Evolutionary conservation across 192 early-diverging fungal species (phyloP).

Genomic region (Backusella mclennaniae): DNA sequence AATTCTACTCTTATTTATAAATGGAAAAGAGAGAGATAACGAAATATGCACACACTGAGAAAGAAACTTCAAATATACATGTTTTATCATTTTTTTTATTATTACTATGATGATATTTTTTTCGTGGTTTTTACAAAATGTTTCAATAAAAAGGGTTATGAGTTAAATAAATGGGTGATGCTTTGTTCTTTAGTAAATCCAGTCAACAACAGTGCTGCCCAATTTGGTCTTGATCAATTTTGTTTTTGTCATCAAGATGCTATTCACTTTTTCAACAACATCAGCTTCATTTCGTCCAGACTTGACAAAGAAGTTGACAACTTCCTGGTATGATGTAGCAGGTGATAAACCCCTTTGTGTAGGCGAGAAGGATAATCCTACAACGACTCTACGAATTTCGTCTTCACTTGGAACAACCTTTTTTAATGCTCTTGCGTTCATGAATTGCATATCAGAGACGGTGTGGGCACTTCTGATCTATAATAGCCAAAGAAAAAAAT

Average conservation of each 20-base stretch:
- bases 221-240: background rate
- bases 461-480: background rate
- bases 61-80: background rate
- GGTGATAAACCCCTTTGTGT: background rate
- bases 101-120: background rate
- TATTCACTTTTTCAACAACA: background rate
- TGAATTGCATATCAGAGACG: background rate
- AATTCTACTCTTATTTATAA: background rate
- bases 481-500: background rate
- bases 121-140: background rate
- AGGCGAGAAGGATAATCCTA: background rate
- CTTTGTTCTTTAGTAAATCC: background rate
- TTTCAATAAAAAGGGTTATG: background rate
- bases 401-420: background rate
- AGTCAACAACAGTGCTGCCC: background rate
- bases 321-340: slow-evolving; percentile 3
- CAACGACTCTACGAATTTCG: background rate
- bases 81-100: background rate
- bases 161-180: background rate
- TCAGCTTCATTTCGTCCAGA: background rate
- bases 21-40: background rate
- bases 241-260: background rate
- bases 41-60: background rate
- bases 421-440: background rate
- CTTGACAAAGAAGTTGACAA: background rate